Conservation (phyloP, 257 asterid species). For the Fraxinus quadrangulata region DNA sequence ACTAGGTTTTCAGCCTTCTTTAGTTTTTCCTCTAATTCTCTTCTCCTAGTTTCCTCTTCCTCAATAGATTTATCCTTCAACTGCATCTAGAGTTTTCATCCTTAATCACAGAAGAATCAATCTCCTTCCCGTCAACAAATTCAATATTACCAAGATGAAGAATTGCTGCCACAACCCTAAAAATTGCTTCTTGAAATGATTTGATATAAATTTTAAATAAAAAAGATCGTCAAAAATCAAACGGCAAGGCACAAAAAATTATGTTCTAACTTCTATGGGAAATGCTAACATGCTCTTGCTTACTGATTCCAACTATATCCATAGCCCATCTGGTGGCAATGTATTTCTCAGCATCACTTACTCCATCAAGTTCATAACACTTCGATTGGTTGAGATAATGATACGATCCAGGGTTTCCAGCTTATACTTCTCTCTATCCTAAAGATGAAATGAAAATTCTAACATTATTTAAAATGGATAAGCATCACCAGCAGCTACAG, state of each 20-base stretch:
- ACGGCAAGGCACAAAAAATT: slow-evolving; percentile 15
- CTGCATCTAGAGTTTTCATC: too few species aligned
- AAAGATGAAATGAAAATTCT: slow-evolving; percentile 28
- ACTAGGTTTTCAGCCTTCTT: too few species aligned
- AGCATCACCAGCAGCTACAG: slow-evolving; percentile 12
- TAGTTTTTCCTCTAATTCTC: too few species aligned
- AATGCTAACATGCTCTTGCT: slow-evolving; percentile 80
- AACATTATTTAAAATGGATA: slow-evolving; percentile 21
- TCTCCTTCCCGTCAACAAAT: too few species aligned
- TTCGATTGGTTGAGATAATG: slow-evolving; percentile 95
- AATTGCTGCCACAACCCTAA: too few species aligned
- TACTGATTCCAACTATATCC: slow-evolving; percentile 98
- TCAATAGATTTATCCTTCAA: too few species aligned
- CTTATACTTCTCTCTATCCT: slow-evolving; percentile 86
- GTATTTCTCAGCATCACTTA: slow-evolving; percentile 85
- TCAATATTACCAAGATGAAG: too few species aligned
- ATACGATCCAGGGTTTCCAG: slow-evolving; percentile 65
- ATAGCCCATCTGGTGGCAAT: slow-evolving; percentile 95
- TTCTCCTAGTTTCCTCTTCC: too few species aligned
- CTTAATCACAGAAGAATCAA: too few species aligned
- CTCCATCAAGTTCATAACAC: slow-evolving; percentile 82
- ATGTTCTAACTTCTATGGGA: slow-evolving; percentile 21
- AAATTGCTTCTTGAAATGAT: not conserved
- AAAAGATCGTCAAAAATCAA: slow-evolving; percentile 16
- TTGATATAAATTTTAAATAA: slow-evolving; percentile 18